Conservation (phyloP, 2,329 filamentous ascomycete genomes). For the Ampelomyces quisqualis region DNA sequence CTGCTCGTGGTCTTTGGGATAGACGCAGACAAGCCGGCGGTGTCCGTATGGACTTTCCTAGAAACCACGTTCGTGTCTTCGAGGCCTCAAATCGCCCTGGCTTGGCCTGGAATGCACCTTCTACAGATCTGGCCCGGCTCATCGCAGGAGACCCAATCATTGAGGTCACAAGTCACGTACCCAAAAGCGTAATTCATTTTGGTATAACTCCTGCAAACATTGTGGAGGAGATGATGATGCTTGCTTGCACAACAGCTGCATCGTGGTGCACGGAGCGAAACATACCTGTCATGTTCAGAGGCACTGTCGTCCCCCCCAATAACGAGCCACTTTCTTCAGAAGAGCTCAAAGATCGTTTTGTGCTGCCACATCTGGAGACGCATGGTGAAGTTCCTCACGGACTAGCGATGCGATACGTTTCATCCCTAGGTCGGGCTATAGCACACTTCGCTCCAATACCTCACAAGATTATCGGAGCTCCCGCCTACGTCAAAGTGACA, state of each 20-base stretch:
- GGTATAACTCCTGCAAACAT: conserved; percentile 31
- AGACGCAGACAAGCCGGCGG: conserved; percentile 43
- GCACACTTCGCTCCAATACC: conserved; percentile 51
- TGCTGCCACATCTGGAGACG: conserved; percentile 42
- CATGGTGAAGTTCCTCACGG: conserved; percentile 38
- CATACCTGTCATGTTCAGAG: conserved; percentile 55
- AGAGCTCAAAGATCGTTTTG: conserved; percentile 36
- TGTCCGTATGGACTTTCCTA: conserved; percentile 34
- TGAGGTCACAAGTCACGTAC: conserved; percentile 21
- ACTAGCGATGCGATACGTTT: conserved; percentile 47
- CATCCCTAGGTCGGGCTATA: conserved; percentile 45
- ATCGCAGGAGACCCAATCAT: conserved; percentile 50
- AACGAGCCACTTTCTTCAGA: conserved; percentile 11
- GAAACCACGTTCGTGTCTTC: conserved; percentile 42
- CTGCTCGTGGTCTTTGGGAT: conserved; percentile 36
- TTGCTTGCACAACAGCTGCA: conserved; percentile 55
- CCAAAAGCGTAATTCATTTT: conserved; percentile 9
- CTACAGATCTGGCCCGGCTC: conserved; percentile 38
- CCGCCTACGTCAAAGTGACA: conserved; percentile 59
- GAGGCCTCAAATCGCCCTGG: conserved; percentile 32
- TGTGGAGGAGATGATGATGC: conserved; percentile 53
- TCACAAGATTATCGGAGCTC: conserved; percentile 55
- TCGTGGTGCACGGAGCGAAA: conserved; percentile 54
- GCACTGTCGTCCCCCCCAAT: conserved; percentile 33
- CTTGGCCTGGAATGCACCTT: conserved; percentile 46